Conservation (phyloP, 371 early-diverging fungal genomes). For the Mortierella sp. region DNA sequence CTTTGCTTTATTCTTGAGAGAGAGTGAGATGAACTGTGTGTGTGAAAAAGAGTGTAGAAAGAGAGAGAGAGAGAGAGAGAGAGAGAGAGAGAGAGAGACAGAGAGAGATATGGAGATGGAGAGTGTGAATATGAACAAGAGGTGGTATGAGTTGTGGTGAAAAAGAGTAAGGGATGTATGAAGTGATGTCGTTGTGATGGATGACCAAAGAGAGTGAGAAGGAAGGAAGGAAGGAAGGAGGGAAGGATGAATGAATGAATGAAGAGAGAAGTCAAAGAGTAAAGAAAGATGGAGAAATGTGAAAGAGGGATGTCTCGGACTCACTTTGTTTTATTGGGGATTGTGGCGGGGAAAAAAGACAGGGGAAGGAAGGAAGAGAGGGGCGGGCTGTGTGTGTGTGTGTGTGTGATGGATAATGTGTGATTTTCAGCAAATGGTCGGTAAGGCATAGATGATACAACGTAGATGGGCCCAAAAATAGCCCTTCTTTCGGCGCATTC, state of each 20-base stretch:
- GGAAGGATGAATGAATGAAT: not conserved
- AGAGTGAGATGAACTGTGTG: no score
- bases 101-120: not conserved
- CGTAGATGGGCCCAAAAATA: not conserved
- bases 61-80: not conserved
- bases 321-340: not conserved
- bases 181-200: not conserved
- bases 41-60: not conserved
- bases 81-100: no score
- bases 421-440: not conserved
- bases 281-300: not conserved
- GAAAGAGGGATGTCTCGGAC: not conserved
- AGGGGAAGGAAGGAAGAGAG: not conserved
- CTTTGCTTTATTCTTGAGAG: not conserved
- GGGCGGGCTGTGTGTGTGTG: not conserved
- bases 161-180: not conserved
- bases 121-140: not conserved
- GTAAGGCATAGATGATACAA: not conserved
- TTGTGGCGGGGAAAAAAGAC: slow-evolving; percentile 3
- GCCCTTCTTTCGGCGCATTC: not conserved
- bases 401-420: not conserved
- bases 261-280: not conserved
- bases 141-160: no score
- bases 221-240: not conserved
- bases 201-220: not conserved